These are phyloP conservation scores for Russula sp. DNA, from an alignment of 768 basidiomycete species.

Conservation along the genomic window DNA sequence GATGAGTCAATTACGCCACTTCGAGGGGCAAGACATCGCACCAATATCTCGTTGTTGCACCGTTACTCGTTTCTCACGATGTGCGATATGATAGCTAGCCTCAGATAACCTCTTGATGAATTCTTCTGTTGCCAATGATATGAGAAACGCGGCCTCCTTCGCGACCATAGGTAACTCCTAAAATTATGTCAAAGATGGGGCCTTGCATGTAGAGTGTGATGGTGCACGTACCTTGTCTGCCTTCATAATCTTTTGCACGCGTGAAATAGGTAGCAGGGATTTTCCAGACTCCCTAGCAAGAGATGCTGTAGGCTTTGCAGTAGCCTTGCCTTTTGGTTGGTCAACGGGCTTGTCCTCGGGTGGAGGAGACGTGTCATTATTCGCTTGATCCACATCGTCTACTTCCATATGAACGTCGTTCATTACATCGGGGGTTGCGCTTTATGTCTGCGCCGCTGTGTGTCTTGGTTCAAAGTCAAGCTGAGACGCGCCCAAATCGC, in stretches of 20 bases:
- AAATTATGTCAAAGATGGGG: background rate
- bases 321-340: constrained; percentile 23
- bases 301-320: constrained; percentile 26
- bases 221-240: constrained; percentile 65
- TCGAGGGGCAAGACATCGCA: constrained; percentile 38
- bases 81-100: constrained; percentile 67
- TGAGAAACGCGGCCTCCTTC: constrained; percentile 73
- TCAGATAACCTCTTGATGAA: constrained; percentile 75
- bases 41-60: constrained; percentile 80
- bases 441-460: background rate
- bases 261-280: constrained; percentile 67
- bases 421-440: constrained; percentile 2
- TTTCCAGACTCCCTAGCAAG: constrained; percentile 52
- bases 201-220: background rate
- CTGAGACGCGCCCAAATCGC: background rate
- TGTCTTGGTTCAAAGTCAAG: background rate
- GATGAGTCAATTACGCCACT: background rate
- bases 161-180: constrained; percentile 76
- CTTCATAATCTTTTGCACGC: constrained; percentile 82
- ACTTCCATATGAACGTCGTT: constrained; percentile 22
- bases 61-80: constrained; percentile 66
- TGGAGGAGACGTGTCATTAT: constrained; percentile 9
- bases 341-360: constrained; percentile 1
- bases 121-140: constrained; percentile 83
- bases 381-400: constrained; percentile 8